phyloP scores from a whole-genome alignment of 805 yeast species.

The Hanseniaspora hatyaiensis region DNA sequence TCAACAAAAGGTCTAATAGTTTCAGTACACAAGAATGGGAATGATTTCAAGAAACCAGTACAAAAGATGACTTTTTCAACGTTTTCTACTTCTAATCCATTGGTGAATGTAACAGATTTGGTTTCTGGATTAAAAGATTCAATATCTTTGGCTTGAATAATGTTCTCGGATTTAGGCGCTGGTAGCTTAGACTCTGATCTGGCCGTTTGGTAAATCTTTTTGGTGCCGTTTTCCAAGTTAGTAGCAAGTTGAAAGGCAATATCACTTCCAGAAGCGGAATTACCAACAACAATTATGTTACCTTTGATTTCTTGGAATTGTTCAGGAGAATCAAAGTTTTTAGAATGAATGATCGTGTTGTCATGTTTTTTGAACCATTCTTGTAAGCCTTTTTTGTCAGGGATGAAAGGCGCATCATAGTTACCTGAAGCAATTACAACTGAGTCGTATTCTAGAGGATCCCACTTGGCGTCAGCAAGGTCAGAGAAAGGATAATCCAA shows the following conservation, averaged over 20 bases:
- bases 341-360: conserved; percentile 44
- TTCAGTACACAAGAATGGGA: conserved; percentile 43
- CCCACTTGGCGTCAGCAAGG: conserved; percentile 1
- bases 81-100: conserved; percentile 36
- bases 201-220: conserved; percentile 38
- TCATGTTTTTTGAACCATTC: conserved; percentile 38
- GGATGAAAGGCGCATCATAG: conserved; percentile 49
- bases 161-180: conserved; percentile 35
- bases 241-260: conserved; percentile 50
- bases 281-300: conserved; percentile 57
- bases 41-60: conserved; percentile 60
- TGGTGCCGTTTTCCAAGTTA: conserved; percentile 25
- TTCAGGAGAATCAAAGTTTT: conserved; percentile 39
- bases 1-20: conserved; percentile 22
- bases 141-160: conserved; percentile 36
- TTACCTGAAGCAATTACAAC: conserved; percentile 56
- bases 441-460: conserved; percentile 39
- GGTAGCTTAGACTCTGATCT: conserved; percentile 36
- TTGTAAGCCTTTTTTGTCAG: conserved; percentile 42
- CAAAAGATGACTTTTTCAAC: conserved; percentile 56
- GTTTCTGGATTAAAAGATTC: conserved; percentile 31
- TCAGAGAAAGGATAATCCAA: conserved; percentile 15
- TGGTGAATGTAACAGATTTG: conserved; percentile 35
- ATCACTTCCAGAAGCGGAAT: conserved; percentile 68
- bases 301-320: conserved; percentile 31